These are phyloP conservation scores for Viridothelium virens DNA, from an alignment of 495 filamentous ascomycete species.

Conservation along the genomic window DNA sequence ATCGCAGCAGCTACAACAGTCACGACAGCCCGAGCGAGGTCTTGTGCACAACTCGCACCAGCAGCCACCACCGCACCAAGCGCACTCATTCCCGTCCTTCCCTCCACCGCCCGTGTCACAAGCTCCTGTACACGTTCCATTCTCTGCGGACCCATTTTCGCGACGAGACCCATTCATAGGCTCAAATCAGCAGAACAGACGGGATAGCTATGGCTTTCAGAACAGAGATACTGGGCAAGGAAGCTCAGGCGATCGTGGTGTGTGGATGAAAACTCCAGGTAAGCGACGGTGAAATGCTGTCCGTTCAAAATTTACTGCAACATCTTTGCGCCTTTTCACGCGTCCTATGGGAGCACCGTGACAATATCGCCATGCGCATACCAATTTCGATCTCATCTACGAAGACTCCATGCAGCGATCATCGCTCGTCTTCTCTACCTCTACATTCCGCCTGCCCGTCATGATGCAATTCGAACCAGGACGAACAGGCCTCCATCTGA, in stretches of 20 bases:
- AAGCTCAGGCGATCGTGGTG: constrained; percentile 6
- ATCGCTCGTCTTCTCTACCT: neutral
- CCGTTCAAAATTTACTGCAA: constrained; percentile 6
- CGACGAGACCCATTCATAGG: constrained; percentile 35
- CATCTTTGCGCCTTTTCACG: neutral
- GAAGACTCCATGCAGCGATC: neutral
- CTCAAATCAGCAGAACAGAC: constrained; percentile 21
- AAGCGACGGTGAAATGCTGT: constrained; percentile 9
- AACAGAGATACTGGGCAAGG: constrained; percentile 10
- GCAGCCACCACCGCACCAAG: constrained; percentile 24
- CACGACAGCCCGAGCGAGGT: constrained; percentile 29
- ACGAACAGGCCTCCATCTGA: too few species aligned
- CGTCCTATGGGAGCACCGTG: neutral
- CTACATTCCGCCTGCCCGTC: neutral
- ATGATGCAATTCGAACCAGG: too few species aligned
- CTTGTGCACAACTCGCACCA: constrained; percentile 32
- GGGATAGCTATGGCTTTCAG: constrained; percentile 28
- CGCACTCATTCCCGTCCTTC: constrained; percentile 23
- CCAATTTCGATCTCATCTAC: neutral
- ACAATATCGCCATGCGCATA: constrained; percentile 15
- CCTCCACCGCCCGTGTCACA: constrained; percentile 27
- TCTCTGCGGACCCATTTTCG: constrained; percentile 33
- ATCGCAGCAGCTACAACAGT: constrained; percentile 22
- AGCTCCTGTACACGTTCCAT: constrained; percentile 34
- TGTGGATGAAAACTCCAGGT: constrained; percentile 9